Base-by-base conservation (phyloP, 2,329 filamentous ascomycete species). In the Microdochium bolleyi region DNA sequence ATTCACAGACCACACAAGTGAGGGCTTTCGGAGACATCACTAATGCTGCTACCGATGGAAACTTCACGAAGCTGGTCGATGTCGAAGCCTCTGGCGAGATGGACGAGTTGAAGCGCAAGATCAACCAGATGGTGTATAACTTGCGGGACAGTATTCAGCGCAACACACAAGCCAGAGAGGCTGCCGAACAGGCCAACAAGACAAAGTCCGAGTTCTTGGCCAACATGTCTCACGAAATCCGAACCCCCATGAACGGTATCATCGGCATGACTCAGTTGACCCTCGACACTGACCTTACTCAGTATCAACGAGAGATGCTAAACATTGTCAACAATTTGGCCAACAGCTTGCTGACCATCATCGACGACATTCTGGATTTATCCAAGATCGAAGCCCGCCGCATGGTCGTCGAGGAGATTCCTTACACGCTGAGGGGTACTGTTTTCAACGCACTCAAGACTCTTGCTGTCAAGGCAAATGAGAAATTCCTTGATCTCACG, bases 101-200 rank as follows among this genome's bases (percentile, higher is more conserved):
- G 94, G 94, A 97, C 70, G 92, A 97, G 70, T 79, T 99, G 62
- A 99, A 99, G 73, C 85, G 92, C 63, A 97, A 97, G 78, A 97
- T 99, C 79, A 99, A 97, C 68, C 89, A 95, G 74, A 99, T 99
- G 94, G 92, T 97, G 51, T 94, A 89, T 67, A 96, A 95, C 66
- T 74, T 99, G 57, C 80, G 92, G 60, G 94, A 97, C 71, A 95
- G 89, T 77, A 96, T 99, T 60, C 92, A 97, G 69, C 85, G 91
- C 67, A 99, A 97, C 68, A 96, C 92, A 2, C 89, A 92, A 59
- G 94, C 94, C 53, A 88, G 94, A 70, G 92, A 97, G 70, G 92
- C 92, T 49, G 94, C 94, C 63, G 94, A 99, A 68, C 76, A 96
- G 67, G 94, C 94, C 57, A 97, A 96, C 76, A 92, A 95, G 73